Evolutionary conservation across 495 filamentous ascomycete genomes (phyloP).

Genomic region (Penicillium pancosmium): DNA sequence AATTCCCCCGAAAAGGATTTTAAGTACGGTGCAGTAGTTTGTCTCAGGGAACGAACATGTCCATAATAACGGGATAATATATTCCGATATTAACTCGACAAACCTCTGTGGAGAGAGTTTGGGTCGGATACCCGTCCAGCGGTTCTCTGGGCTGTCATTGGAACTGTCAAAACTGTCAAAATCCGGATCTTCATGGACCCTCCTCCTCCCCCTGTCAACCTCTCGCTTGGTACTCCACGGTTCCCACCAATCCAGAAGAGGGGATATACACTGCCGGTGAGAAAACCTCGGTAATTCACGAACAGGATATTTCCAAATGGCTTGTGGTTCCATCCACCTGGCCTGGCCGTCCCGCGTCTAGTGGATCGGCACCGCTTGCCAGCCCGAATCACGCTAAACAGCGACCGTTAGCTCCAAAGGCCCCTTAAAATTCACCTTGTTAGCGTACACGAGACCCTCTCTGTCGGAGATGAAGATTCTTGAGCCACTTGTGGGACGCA

Average conservation of each 20-base stretch:
- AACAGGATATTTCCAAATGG: not conserved
- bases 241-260: not conserved
- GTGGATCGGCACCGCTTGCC: slow-evolving; percentile 2
- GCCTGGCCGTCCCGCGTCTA: not conserved
- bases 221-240: not conserved
- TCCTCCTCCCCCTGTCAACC: not conserved
- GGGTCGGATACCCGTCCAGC: no score
- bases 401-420: not conserved
- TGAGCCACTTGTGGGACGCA: not conserved
- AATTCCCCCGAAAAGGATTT: slow-evolving; percentile 2
- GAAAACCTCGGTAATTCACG: not conserved
- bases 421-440: not conserved
- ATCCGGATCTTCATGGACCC: not conserved
- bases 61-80: not conserved
- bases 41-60: not conserved
- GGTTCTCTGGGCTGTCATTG: not conserved
- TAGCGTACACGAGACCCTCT: not conserved
- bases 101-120: no score
- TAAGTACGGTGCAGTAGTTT: not conserved
- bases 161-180: slow-evolving; percentile 1
- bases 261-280: not conserved
- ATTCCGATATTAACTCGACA: no score
- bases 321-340: not conserved
- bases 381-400: not conserved
- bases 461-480: not conserved